Evolutionary conservation across 2,329 filamentous ascomycete species (phyloP).

Genomic region (Xylariaceae sp.): DNA sequence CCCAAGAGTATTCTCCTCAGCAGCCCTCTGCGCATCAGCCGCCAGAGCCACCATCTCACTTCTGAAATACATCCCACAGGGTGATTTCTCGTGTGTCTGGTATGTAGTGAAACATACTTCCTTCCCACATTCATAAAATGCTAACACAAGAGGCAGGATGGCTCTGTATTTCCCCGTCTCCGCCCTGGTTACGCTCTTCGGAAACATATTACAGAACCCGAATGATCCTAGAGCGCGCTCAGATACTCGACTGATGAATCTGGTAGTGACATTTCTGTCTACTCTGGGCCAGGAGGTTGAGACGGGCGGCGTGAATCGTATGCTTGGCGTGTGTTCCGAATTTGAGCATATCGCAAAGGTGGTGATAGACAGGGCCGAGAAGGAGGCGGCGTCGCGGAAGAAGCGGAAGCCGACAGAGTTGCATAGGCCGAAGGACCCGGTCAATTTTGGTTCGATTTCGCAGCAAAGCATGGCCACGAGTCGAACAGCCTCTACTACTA

Average conservation of each 20-base stretch:
- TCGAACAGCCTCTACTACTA: conserved; percentile 20
- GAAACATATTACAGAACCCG: conserved; percentile 93
- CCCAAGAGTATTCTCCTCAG: conserved; percentile 89
- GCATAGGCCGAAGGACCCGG: conserved; percentile 9
- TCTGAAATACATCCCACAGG: conserved; percentile 92
- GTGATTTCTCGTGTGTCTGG: conserved; percentile 94
- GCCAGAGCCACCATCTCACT: conserved; percentile 89
- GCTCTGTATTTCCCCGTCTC: conserved; percentile 96
- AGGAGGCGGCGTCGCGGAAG: conserved; percentile 69
- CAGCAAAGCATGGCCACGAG: conserved; percentile 9
- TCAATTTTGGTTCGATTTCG: conserved; percentile 21
- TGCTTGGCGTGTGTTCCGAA: conserved; percentile 91
- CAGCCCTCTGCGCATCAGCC: conserved; percentile 85
- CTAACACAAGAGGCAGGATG: conserved; percentile 49
- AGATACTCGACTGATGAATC: conserved; percentile 84
- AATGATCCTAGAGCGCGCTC: conserved; percentile 81
- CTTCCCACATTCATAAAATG: neutral
- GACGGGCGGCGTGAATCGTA: conserved; percentile 85
- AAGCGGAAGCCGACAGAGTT: conserved; percentile 64
- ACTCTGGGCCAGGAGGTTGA: conserved; percentile 85
- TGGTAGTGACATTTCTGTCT: conserved; percentile 87
- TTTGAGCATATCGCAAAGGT: conserved; percentile 91
- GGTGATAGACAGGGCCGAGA: conserved; percentile 86
- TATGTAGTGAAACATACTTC: conserved; percentile 41
- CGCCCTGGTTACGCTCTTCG: conserved; percentile 88